These are phyloP conservation scores for Jaltomata sinuosa DNA, from an alignment of 257 asterid genomes.

Conservation along the genomic window DNA sequence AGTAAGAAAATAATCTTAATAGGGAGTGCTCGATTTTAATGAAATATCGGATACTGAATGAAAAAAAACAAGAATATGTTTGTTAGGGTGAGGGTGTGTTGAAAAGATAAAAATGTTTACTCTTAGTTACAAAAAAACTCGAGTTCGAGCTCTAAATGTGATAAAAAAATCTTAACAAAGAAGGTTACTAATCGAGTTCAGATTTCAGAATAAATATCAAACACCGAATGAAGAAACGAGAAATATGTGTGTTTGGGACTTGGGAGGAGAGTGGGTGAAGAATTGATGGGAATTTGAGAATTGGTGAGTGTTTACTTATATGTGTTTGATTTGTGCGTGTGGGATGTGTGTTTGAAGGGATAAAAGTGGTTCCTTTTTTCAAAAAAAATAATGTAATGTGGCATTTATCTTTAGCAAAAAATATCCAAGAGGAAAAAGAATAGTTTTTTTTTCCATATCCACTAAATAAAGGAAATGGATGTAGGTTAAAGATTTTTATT, in stretches of 20 bases:
- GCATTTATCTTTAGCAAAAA: not conserved
- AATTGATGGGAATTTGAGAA: not conserved
- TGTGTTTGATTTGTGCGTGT: not conserved
- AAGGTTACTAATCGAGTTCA: too few relatives aligned
- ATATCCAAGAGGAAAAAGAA: not conserved
- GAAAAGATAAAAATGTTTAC: too few relatives aligned
- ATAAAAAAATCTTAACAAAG: too few relatives aligned
- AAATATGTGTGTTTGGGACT: not conserved
- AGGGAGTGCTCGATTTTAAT: not conserved
- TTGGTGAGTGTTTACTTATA: not conserved
- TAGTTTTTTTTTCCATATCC: not conserved
- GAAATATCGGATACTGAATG: not conserved
- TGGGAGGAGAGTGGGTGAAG: not conserved
- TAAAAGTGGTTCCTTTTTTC: not conserved
- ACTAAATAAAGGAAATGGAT: not conserved
- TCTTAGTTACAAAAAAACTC: too few relatives aligned
- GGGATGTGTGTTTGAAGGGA: not conserved
- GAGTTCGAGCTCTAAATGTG: too few relatives aligned
- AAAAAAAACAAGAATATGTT: not conserved
- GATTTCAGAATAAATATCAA: not conserved
- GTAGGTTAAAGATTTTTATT: too few relatives aligned
- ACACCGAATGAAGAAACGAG: accelerated
- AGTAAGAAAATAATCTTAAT: not conserved
- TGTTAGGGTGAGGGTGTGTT: not conserved
- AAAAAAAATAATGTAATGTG: not conserved